Base-by-base conservation (phyloP, 2,329 filamentous ascomycete species). In the Aspergillus uvarum region DNA sequence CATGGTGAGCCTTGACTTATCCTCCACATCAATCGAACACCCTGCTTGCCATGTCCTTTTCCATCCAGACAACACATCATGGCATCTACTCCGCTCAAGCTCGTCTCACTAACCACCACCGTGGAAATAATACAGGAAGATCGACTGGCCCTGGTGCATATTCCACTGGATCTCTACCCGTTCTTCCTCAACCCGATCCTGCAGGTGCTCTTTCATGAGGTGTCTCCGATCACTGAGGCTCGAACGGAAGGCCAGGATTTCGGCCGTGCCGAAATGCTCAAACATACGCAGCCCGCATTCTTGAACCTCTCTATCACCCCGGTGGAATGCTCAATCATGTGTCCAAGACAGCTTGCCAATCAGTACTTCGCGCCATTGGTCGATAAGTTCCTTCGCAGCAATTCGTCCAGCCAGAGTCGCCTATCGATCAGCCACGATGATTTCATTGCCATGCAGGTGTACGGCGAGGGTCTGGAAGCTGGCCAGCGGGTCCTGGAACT, bases 221-320 rank as follows among this genome's bases (percentile, higher is more conserved):
- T 76, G 63, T 59, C 70, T 58, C 72, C 70, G n/a, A 68, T 71
- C 60, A 70, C 68, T 56, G 66, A 68, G 29, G 79, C 81, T 63
- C 83, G 74, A 54, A 70, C 78, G 48, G 73, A 75, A 47, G 76
- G 77, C 50, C 64, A 76, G 10, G 71, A 76, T 14, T 63, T 70
- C 54, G 59, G 61, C 44, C 65, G 68, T 52, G 55, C 66, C 50
- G 48, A 66, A 47, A 51, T 56, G 54, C 35, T 70, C 59, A 65
- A 82, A 78, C 82, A 78, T 77, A 16, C 80, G 74, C 80, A 81
- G 71, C 89, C 95, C 76, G 87, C 87, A 49, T 98, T 99, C 76
- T 84, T 97, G 74, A 98, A 98, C 75, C 87, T 99, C 67, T 96
- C 91, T 63, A 85, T 98, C 70, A 98, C 93, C 0, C 91, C 92